Conservation (phyloP, 2,329 filamentous ascomycete genomes). For the Colletotrichum gigasporum region DNA sequence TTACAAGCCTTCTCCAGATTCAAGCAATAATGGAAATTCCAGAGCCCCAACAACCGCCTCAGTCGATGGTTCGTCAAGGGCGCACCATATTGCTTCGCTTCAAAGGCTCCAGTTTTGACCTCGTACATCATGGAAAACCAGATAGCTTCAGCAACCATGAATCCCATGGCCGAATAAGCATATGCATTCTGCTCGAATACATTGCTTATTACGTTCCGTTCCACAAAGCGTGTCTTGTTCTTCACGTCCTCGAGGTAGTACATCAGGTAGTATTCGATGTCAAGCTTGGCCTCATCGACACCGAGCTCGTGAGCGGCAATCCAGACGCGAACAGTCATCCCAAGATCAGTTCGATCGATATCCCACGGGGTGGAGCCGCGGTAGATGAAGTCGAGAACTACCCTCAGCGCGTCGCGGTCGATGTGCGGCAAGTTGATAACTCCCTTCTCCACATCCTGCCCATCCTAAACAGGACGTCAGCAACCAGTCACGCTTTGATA, state of each 20-base stretch:
- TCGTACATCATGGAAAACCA: background rate
- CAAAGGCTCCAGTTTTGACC: too few species aligned
- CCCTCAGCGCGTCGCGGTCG: background rate
- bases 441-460: background rate
- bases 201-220: too few species aligned
- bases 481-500: too few species aligned
- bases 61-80: too few species aligned
- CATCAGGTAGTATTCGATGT: background rate
- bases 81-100: too few species aligned
- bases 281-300: background rate
- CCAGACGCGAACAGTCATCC: background rate
- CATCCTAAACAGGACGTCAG: too few species aligned
- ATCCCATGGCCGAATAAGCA: background rate
- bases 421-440: background rate
- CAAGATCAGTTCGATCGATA: background rate
- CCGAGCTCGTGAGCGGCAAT: background rate
- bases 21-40: too few species aligned
- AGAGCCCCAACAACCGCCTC: too few species aligned
- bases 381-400: background rate
- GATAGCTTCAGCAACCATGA: background rate
- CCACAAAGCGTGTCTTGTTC: too few species aligned
- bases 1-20: too few species aligned
- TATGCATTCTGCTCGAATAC: too few species aligned
- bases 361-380: background rate
- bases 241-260: background rate